Base-by-base conservation (phyloP, 2,329 filamentous ascomycete species). In the Aquanectria penicillioides region DNA sequence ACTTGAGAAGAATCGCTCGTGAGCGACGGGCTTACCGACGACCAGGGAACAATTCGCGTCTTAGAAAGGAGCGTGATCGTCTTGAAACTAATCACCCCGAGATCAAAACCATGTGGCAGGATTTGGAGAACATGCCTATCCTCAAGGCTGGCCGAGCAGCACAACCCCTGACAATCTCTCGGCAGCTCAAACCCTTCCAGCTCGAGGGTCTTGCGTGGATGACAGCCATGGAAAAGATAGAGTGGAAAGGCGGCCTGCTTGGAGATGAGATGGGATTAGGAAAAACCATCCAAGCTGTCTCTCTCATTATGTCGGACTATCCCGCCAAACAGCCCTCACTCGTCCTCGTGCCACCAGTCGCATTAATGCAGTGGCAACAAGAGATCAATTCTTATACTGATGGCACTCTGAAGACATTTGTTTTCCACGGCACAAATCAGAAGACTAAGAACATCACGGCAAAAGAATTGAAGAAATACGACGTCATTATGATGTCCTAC, bases 261-360 rank as follows among this genome's bases (percentile, higher is more conserved):
- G 95, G 95, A 58, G 95, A 99, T 68, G 95, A 99, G 77, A 99
- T 99, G 95, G 95, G 95, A 6, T 91, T 99, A 78, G 95, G 95
- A 46, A 99, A 99, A 80, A 99, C 95, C 0, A 98, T 99, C 47
- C 95, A 99, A 76, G 94, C 95, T 3, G 95, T 99, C 15, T 97
- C 94, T 3, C 84, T 99, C 38, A 93, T 99, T 75, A 98, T 98
- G 95, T 97, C 94, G 1, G 94, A 98, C 73, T 97, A 92, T 69
- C 94, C 94, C 4, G 91, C 89, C 18, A 90, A 90, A 66, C 80
- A 89, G 52, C 94, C 95, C 1, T 91, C 93, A 0, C 82, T 98
- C 4, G 94, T 98, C 2, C 84, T 97, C 28, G 93, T 97, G 1
- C 94, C 94, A 0, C 94, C 94, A 0, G 94, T 97, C 34, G 94